Evolutionary conservation across 805 yeast species (phyloP), one percentile per base, ranked within the genome.

Genomic region (Candida sithepensis): DNA sequence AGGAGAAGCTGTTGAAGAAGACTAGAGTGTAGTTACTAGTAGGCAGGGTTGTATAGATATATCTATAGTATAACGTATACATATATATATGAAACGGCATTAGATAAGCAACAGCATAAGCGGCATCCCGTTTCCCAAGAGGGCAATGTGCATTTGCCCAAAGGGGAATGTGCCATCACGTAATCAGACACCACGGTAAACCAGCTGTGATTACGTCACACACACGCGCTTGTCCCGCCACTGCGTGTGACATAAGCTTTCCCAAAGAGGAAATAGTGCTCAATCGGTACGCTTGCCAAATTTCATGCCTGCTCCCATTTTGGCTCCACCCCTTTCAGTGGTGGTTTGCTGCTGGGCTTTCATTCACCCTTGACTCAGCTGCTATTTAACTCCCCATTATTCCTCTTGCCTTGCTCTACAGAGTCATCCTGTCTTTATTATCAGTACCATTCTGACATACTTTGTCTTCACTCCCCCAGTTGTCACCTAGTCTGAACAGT

Each of bases 11-110:
- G 14, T 12, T 3, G 10, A 42, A 42, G 21, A 42, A 24, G 22
- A 16, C 21, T 12, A 42, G n/a, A n/a, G n/a, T n/a, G n/a, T n/a
- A n/a, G n/a, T n/a, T n/a, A n/a, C n/a, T n/a, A n/a, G n/a, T n/a
- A 42, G 16, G 39, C 33, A 21, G 24, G 10, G 33, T 20, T 3
- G 2, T 13, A 28, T 14, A 40, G 9, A 22, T 14, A 13, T 13
- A 26, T 26, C 18, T n/a, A 18, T 26, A 44, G 50, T 41, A 33
- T 47, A 8, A 24, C 13, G 30, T 22, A 32, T 43, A 41, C 38
- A 16, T 41, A 34, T n/a, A 34, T 34, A 16, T 16, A 19, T 19
- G 18, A 12, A 16, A 20, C 23, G 19, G 39, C 20, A 34, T 6
- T 26, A 26, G 30, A 8, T 26, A 26, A 8, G 12, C 12, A 26